Evolutionary conservation across 2,329 filamentous ascomycete genomes (phyloP), one percentile per base, ranked within the genome.

Genomic region (Lachnellula willkommii): DNA sequence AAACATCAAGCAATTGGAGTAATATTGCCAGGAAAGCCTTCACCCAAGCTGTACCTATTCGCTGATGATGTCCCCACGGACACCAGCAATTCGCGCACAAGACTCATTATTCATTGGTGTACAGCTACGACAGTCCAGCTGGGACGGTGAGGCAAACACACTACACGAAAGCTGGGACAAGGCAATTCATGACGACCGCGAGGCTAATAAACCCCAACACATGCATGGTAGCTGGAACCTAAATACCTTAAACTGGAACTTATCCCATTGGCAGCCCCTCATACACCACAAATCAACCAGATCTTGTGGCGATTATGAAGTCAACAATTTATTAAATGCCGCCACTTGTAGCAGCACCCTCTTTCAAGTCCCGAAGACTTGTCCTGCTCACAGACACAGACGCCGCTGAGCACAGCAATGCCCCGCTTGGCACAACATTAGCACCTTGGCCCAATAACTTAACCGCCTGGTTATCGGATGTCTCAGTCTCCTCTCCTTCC

Each of bases 391-490:
- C 28, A 32, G 28, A 32, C 28, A 32, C 28, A 32, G 28, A 32
- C 17, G 37, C 37, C 37, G 37, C 37, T 12, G 6, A 40, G 20
- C 24, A 32, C 35, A 54, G 52, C 52, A 54, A 54, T 54, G 52
- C 52, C 52, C 45, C 52, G 45, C 52, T 54, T 54, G 52, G 52
- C 52, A 48, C 14, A 32, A 32, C 26, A 52, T 52, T 52, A 40
- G 50, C 50, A 28, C 15, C 51, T 47, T 53, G 45, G 46, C 52
- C 37, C 45, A 54, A 49, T 49, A 20, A 50, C 24, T 22, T 26
- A 49, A 8, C 46, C 36, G n/a, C 22, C 43, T 26, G 28, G 26
- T 17, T 40, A 15, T 15, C 37, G 37, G 15, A 17, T 17, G n/a
- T 15, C n/a, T 28, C 51, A 47, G 17, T 22, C 20, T 20, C 22